phyloP scores from a whole-genome alignment of 257 asterid genomes.

The Lavandula angustifolia region DNA sequence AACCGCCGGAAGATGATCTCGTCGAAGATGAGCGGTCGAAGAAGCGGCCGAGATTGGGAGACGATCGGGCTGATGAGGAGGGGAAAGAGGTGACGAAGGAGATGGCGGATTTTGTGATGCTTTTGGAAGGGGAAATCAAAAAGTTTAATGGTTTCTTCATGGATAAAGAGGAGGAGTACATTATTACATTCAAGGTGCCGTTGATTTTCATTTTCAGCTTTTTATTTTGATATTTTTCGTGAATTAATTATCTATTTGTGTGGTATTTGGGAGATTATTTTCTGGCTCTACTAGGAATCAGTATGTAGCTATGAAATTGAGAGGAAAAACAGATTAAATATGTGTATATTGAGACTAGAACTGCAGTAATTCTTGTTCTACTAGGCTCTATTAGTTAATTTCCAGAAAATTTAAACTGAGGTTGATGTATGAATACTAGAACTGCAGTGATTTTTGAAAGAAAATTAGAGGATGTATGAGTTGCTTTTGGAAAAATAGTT shows the following conservation, averaged over 20 bases:
- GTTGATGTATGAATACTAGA: background rate
- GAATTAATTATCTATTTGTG: conserved; percentile 8
- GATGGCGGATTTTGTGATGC: conserved; percentile 45
- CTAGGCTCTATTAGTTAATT: conserved; percentile 11
- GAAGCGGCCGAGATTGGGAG: conserved; percentile 45
- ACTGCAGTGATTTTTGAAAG: background rate
- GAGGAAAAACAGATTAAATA: background rate
- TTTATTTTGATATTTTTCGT: background rate
- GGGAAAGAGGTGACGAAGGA: conserved; percentile 39
- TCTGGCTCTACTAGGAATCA: background rate
- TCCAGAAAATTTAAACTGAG: background rate
- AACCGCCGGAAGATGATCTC: conserved; percentile 5
- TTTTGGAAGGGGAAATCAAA: conserved; percentile 44
- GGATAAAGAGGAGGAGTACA: conserved; percentile 57
- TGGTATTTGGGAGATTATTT: conserved; percentile 19
- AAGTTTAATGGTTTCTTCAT: conserved; percentile 54
- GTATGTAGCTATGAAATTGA: background rate
- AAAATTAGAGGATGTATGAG: background rate
- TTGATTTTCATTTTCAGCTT: background rate
- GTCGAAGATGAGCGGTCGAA: conserved; percentile 32
- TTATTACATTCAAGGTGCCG: conserved; percentile 46
- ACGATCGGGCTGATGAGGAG: conserved; percentile 32
- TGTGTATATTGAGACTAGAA: no score
- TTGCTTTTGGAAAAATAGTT: background rate
- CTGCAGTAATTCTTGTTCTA: no score